A percentile compares a stretch with the other conserved stretches of the same genome.
Conservation (phyloP, 1,284 basidiomycete genomes). For the Ganoderma resinaceum region DNA sequence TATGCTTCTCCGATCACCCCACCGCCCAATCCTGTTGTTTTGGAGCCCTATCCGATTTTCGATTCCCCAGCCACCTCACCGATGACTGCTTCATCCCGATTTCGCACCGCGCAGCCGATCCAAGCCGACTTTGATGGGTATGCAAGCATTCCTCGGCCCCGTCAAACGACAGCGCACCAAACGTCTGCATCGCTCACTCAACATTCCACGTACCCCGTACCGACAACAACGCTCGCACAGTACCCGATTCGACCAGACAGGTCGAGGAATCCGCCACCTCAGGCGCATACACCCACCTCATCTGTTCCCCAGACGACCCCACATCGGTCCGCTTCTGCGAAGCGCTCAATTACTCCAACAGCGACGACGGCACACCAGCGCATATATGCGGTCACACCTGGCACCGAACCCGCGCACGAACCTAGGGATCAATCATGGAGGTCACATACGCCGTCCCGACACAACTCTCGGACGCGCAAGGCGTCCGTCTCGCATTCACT, state of each 20-base stretch:
- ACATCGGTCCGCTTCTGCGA: background rate
- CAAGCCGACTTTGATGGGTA: background rate
- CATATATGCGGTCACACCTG: background rate
- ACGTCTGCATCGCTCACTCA: background rate
- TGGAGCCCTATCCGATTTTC: conserved; percentile 3
- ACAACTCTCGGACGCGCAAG: background rate
- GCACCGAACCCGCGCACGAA: background rate
- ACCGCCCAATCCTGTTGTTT: background rate
- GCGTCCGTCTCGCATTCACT: background rate
- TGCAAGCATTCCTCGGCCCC: background rate
- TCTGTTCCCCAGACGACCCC: background rate
- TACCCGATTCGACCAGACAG: conserved; percentile 2
- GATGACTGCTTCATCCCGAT: background rate
- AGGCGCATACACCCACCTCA: background rate
- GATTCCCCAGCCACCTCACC: background rate
- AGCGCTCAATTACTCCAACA: background rate
- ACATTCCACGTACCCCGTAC: background rate
- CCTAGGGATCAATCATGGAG: background rate
- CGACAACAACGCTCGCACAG: background rate
- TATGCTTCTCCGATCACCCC: conserved; percentile 2
- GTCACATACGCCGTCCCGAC: background rate
- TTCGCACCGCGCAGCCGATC: background rate
- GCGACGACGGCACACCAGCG: background rate
- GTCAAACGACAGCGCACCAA: background rate
- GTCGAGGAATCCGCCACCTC: conserved; percentile 1